These are phyloP conservation scores for Cladorrhinum sp. DNA, from an alignment of 2,329 filamentous ascomycete genomes.

Conservation along the genomic window DNA sequence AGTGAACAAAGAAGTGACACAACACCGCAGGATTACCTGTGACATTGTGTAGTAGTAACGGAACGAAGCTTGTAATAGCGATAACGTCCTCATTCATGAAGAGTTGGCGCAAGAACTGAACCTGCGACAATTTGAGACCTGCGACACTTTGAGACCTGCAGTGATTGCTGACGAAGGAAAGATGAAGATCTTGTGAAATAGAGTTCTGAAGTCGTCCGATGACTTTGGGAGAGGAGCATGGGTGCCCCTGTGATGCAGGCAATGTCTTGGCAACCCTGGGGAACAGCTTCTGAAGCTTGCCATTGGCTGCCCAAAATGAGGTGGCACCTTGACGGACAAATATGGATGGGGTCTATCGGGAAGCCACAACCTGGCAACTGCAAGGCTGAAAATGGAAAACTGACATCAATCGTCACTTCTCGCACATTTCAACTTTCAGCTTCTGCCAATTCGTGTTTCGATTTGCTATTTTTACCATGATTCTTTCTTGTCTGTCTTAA, in stretches of 20 bases:
- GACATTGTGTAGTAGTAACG: background rate
- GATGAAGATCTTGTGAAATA: background rate
- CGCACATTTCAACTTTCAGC: conserved; percentile 3
- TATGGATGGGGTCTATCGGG: background rate
- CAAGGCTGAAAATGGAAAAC: background rate
- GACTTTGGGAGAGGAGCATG: background rate
- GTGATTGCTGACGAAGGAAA: too few species aligned
- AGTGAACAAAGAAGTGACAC: conserved; percentile 15
- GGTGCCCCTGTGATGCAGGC: background rate
- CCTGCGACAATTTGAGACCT: too few species aligned
- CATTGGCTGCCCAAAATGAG: conserved; percentile 16
- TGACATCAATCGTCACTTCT: conserved; percentile 12
- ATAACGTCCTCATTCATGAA: too few species aligned
- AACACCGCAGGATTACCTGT: conserved; percentile 15
- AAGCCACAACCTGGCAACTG: conserved; percentile 22
- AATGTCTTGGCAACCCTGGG: conserved; percentile 15
- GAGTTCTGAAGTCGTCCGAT: background rate
- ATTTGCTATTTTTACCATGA: background rate
- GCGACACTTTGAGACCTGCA: too few species aligned
- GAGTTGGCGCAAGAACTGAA: too few species aligned
- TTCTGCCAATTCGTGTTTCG: background rate
- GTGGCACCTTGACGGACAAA: conserved; percentile 16
- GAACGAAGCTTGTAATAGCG: background rate
- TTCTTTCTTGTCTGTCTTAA: background rate
- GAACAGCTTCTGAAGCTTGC: conserved; percentile 7